Percentiles rank a stretch among this genome's conserved stretches.
Conservation (phyloP, 1,284 basidiomycete species). For the Uromyces viciae-fabae region DNA sequence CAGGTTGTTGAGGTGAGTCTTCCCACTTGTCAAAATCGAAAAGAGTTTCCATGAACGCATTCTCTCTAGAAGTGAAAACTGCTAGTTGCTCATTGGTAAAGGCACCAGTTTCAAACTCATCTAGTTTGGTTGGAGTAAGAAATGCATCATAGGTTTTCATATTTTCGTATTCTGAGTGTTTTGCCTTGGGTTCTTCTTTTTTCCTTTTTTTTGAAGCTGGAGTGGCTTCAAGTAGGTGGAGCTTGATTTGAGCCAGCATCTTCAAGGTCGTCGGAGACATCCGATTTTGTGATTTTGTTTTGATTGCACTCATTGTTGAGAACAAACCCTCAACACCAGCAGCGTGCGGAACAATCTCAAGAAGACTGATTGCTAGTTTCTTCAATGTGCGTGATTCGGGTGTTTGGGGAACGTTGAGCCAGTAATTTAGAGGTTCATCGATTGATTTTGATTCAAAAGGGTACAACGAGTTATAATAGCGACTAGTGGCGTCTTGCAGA, state of each 20-base stretch:
- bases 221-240: not conserved
- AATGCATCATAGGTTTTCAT: not conserved
- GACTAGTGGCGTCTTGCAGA: not conserved
- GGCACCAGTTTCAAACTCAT: conserved; percentile 10
- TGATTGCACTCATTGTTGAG: conserved; percentile 23
- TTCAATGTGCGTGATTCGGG: not conserved
- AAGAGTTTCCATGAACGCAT: not conserved
- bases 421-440: conserved; percentile 13
- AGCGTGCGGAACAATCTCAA: conserved; percentile 20
- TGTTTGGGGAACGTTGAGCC: not conserved
- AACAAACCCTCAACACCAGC: conserved; percentile 13
- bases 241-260: conserved; percentile 1
- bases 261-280: not conserved
- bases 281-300: conserved; percentile 14
- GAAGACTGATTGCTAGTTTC: not conserved
- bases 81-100: not conserved
- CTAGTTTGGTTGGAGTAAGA: not conserved
- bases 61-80: not conserved
- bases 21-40: conserved; percentile 13
- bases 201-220: not conserved
- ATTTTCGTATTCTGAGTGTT: conserved; percentile 4
- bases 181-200: not conserved
- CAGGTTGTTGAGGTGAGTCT: not conserved
- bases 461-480: not conserved
- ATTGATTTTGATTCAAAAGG: not conserved